Percentiles rank a stretch among this genome's conserved stretches.
These are phyloP conservation scores for Chrysosporium keratinophilum DNA, from an alignment of 2,329 filamentous ascomycete genomes.

Conservation along the genomic window DNA sequence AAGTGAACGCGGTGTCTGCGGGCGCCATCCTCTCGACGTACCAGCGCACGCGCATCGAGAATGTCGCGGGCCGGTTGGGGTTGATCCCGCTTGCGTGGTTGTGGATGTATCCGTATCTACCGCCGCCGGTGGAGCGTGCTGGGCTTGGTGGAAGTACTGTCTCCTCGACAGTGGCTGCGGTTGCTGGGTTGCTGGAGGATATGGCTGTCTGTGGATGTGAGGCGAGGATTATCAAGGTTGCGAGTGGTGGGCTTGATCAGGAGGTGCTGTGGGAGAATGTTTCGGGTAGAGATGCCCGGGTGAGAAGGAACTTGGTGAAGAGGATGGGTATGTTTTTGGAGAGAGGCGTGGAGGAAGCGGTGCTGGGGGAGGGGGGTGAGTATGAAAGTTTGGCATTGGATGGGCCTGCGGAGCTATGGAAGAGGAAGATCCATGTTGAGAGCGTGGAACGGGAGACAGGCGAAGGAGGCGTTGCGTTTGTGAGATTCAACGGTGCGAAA, in stretches of 20 bases:
- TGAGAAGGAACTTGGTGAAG: constrained; percentile 41
- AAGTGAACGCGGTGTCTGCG: constrained; percentile 75
- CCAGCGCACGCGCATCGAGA: constrained; percentile 91
- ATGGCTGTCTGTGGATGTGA: constrained; percentile 71
- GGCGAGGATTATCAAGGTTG: constrained; percentile 89
- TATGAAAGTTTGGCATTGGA: constrained; percentile 87
- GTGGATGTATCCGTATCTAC: constrained; percentile 79
- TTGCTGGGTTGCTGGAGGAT: constrained; percentile 56
- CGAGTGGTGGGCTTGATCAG: constrained; percentile 77
- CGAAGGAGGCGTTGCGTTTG: constrained; percentile 67
- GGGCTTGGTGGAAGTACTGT: constrained; percentile 13
- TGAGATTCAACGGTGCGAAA: constrained; percentile 51
- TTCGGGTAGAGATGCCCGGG: constrained; percentile 39
- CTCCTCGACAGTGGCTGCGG: constrained; percentile 4
- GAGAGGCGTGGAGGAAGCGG: constrained; percentile 54
- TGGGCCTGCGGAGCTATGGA: constrained; percentile 65
- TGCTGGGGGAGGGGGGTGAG: constrained; percentile 87
- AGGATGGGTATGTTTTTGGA: constrained; percentile 49
- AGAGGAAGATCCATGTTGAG: constrained; percentile 54
- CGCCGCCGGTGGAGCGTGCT: constrained; percentile 34
- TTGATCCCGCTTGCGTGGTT: constrained; percentile 75
- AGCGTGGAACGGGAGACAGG: constrained; percentile 49
- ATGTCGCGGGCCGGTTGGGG: constrained; percentile 72
- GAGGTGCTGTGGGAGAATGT: constrained; percentile 72
- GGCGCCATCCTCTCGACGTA: constrained; percentile 93